These are phyloP conservation scores for Fusarium haematococcum DNA, from an alignment of 2,329 filamentous ascomycete species.

Conservation along the genomic window DNA sequence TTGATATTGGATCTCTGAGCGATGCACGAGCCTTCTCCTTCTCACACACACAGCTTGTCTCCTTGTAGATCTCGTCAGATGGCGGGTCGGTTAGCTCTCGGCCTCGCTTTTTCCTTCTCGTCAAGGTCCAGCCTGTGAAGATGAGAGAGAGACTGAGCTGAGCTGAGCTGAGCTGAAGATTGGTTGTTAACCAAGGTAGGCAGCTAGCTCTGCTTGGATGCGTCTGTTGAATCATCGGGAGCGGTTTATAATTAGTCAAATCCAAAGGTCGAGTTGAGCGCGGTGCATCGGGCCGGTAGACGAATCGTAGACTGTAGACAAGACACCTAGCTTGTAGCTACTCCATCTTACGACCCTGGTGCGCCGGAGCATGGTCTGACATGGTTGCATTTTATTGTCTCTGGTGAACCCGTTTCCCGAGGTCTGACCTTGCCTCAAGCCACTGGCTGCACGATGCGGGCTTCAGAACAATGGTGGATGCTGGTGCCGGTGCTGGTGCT, in stretches of 20 bases:
- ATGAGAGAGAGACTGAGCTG: constrained; percentile 3
- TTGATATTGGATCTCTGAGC: constrained; percentile 1
- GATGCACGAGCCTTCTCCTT: constrained; percentile 1
- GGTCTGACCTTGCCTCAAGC: constrained; percentile 23
- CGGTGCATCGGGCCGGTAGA: constrained; percentile 45
- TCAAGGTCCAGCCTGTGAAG: constrained; percentile 35
- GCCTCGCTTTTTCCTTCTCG: constrained; percentile 24
- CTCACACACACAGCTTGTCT: background rate
- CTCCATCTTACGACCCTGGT: constrained; percentile 41
- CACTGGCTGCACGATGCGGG: background rate
- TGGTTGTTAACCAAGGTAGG: background rate
- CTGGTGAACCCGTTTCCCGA: constrained; percentile 23
- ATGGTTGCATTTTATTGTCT: constrained; percentile 41
- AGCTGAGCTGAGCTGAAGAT: constrained; percentile 5
- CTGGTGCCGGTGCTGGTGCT: background rate
- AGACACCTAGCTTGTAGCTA: constrained; percentile 1
- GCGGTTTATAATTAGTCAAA: constrained; percentile 43
- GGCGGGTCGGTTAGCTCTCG: background rate
- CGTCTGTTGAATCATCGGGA: constrained; percentile 32
- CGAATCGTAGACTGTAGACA: constrained; percentile 32
- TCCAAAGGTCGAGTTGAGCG: constrained; percentile 32
- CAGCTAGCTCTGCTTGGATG: constrained; percentile 12
- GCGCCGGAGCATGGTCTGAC: constrained; percentile 39
- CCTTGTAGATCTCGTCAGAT: constrained; percentile 14
- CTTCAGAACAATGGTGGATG: background rate